phyloP scores from a whole-genome alignment of 441 rosid genomes.

The Gossypium trilobum region DNA sequence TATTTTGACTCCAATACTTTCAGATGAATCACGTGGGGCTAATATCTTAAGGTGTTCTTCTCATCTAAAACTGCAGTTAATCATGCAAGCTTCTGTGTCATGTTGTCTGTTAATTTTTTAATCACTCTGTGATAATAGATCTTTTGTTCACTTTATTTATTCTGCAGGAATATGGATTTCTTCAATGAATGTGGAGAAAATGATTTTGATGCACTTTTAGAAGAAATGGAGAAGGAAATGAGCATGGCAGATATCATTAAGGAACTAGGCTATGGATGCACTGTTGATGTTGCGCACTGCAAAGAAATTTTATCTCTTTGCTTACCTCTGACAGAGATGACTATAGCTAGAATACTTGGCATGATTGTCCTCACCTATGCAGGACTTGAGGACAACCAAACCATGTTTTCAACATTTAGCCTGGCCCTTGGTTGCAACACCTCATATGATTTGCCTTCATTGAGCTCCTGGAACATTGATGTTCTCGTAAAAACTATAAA shows the following conservation, averaged over 20 bases:
- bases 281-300: conserved; percentile 63
- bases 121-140: background rate
- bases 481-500: conserved; percentile 64
- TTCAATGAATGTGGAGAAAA: conserved; percentile 38
- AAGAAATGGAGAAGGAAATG: conserved; percentile 78
- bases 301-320: conserved; percentile 69
- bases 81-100: background rate
- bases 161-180: conserved; percentile 43
- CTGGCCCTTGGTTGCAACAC: conserved; percentile 59
- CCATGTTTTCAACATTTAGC: conserved; percentile 56
- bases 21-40: conserved; percentile 47
- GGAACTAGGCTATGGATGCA: conserved; percentile 89
- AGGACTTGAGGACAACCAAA: conserved; percentile 62
- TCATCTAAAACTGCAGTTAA: background rate
- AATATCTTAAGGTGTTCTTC: conserved; percentile 51
- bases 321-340: conserved; percentile 57
- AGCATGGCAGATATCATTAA: conserved; percentile 65
- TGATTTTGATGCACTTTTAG: conserved; percentile 73
- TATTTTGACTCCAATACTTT: conserved; percentile 54
- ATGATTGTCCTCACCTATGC: conserved; percentile 41
- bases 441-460: conserved; percentile 42
- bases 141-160: conserved; percentile 10
- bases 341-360: conserved; percentile 64
- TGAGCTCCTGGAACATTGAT: conserved; percentile 71
- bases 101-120: background rate